These are phyloP conservation scores for Striga asiatica DNA, from an alignment of 257 asterid species.

Conservation along the genomic window DNA sequence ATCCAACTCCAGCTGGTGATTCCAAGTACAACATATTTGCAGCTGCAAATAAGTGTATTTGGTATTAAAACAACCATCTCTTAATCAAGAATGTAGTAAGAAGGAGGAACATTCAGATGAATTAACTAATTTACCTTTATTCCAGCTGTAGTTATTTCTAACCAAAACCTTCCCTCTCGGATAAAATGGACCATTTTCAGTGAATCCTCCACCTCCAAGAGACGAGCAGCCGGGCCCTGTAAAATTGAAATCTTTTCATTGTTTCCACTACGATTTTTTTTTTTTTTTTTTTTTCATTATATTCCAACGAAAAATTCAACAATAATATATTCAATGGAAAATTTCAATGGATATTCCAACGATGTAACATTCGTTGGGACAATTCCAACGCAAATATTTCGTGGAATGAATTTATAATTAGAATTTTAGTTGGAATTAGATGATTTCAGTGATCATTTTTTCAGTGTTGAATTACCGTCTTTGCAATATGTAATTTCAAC, in stretches of 20 bases:
- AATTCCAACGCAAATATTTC: too few relatives aligned
- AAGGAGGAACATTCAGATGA: too few relatives aligned
- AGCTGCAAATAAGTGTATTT: neutral
- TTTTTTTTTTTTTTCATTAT: too few relatives aligned
- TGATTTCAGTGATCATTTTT: neutral
- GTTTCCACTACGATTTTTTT: too few relatives aligned
- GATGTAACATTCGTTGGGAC: too few relatives aligned
- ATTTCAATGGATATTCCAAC: too few relatives aligned
- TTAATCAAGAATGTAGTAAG: neutral
- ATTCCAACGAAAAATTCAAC: neutral
- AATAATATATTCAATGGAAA: neutral
- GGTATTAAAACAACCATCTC: neutral
- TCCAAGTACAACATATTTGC: too few relatives aligned
- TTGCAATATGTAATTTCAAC: too few relatives aligned
- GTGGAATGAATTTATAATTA: too few relatives aligned
- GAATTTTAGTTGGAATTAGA: too few relatives aligned
- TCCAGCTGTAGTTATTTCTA: conserved; percentile 47
- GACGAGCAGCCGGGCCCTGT: conserved; percentile 67
- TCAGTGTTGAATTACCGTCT: too few relatives aligned
- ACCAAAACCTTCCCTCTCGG: conserved; percentile 39
- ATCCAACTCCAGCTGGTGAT: neutral
- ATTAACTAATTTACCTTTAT: conserved; percentile 43
- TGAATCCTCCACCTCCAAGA: conserved; percentile 55
- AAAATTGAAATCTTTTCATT: neutral
- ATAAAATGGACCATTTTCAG: conserved; percentile 49